phyloP scores from a whole-genome alignment of 2,329 filamentous ascomycete genomes.

The Helminthosporium solani region DNA sequence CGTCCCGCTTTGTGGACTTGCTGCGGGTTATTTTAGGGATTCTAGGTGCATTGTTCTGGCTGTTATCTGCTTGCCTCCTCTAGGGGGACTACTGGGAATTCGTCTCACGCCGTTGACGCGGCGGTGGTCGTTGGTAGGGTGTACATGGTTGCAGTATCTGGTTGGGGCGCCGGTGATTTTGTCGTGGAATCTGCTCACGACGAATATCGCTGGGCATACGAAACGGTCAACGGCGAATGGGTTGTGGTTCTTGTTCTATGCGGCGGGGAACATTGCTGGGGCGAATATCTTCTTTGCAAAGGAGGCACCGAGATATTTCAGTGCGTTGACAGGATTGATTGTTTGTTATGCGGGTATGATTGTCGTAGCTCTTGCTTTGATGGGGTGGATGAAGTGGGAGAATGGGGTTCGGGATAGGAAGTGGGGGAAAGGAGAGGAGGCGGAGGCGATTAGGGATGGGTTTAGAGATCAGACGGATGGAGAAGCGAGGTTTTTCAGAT shows the following conservation, averaged over 20 bases:
- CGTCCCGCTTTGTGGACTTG: constrained; percentile 38
- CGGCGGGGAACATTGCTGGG: constrained; percentile 52
- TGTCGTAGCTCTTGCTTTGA: constrained; percentile 29
- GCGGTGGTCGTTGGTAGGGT: constrained; percentile 53
- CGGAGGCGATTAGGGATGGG: constrained; percentile 34
- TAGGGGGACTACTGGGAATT: constrained; percentile 54
- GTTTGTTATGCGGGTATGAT: constrained; percentile 49
- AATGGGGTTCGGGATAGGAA: constrained; percentile 31
- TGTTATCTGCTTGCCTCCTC: constrained; percentile 48
- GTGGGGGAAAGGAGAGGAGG: constrained; percentile 31
- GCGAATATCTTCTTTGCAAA: constrained; percentile 50
- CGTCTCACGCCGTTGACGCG: constrained; percentile 47
- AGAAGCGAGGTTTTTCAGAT: constrained; percentile 37
- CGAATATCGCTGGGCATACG: constrained; percentile 51
- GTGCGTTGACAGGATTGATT: constrained; percentile 47
- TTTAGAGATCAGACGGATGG: constrained; percentile 40
- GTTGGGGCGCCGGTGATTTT: constrained; percentile 54
- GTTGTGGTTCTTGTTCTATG: constrained; percentile 53
- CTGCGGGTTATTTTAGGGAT: constrained; percentile 34
- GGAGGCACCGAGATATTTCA: constrained; percentile 49
- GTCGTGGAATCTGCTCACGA: constrained; percentile 53
- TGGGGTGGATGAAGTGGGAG: constrained; percentile 35
- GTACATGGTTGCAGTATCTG: constrained; percentile 55
- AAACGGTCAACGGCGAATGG: constrained; percentile 54
- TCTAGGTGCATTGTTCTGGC: constrained; percentile 35